phyloP scores from a whole-genome alignment of 805 yeast genomes.

The Saturnispora sanitii region DNA sequence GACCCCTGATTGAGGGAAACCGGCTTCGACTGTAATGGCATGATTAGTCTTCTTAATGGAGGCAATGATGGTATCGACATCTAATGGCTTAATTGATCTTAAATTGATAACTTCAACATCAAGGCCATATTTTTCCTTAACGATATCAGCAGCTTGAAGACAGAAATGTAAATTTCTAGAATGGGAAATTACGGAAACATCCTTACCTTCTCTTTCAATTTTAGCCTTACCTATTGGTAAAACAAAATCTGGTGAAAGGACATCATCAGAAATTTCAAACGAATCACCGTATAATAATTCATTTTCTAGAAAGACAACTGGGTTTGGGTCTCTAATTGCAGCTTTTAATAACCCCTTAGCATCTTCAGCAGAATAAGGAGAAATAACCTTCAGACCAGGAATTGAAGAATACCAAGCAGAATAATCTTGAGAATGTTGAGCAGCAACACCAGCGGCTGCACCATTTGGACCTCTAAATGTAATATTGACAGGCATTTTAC shows the following conservation, averaged over 20 bases:
- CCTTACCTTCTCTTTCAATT: slow-evolving; percentile 87
- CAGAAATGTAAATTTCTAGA: slow-evolving; percentile 83
- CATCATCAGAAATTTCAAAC: slow-evolving; percentile 85
- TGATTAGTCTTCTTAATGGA: slow-evolving; percentile 96
- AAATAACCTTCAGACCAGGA: slow-evolving; percentile 94
- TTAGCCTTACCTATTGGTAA: slow-evolving; percentile 94
- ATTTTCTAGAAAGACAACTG: slow-evolving; percentile 91
- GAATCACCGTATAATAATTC: slow-evolving; percentile 90
- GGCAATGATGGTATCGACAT: slow-evolving; percentile 71
- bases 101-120: slow-evolving; percentile 90
- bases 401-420: slow-evolving; percentile 97
- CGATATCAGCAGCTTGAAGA: slow-evolving; percentile 79
- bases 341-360: slow-evolving; percentile 93
- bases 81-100: slow-evolving; percentile 96
- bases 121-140: slow-evolving; percentile 78
- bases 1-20: slow-evolving; percentile 97
- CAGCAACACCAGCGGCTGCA: slow-evolving; percentile 99
- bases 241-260: slow-evolving; percentile 76
- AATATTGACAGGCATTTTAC: slow-evolving; percentile 93
- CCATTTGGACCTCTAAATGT: slow-evolving; percentile 99
- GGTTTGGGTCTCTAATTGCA: slow-evolving; percentile 97
- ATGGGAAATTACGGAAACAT: slow-evolving; percentile 82
- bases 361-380: slow-evolving; percentile 94
- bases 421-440: slow-evolving; percentile 98
- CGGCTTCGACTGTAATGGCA: slow-evolving; percentile 91